A percentile compares a stretch with the other conserved stretches of the same genome.
Conservation (phyloP, 768 basidiomycete species). For the Boletus tylopilopsis region DNA sequence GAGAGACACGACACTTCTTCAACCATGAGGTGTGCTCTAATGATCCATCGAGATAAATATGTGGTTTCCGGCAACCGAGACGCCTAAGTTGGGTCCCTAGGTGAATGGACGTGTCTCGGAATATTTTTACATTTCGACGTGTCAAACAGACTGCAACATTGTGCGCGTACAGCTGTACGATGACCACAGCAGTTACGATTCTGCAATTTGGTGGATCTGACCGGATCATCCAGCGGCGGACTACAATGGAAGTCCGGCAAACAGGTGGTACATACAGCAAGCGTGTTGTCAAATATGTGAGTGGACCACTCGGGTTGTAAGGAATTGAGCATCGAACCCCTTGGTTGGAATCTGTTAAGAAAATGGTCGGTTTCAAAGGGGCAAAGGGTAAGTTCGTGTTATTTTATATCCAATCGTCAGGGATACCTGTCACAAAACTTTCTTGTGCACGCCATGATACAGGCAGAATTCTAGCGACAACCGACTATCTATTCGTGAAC, state of each 20-base stretch:
- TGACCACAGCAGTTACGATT: background rate
- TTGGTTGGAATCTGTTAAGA: background rate
- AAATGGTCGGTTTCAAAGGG: background rate
- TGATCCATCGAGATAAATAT: no score
- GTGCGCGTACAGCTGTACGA: no score
- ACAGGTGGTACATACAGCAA: background rate
- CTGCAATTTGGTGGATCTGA: background rate
- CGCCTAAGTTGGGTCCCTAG: conserved; percentile 1
- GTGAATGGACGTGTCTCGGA: conserved; percentile 5
- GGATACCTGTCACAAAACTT: background rate
- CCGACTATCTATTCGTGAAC: no score
- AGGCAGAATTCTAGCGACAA: background rate
- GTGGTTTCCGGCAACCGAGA: background rate
- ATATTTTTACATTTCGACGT: conserved; percentile 5
- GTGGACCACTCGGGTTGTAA: background rate
- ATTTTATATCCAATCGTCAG: background rate
- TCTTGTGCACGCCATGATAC: background rate
- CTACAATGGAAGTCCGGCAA: background rate
- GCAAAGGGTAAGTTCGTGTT: conserved; percentile 1
- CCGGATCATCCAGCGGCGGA: background rate
- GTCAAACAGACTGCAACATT: no score
- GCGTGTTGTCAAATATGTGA: no score
- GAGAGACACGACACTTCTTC: no score
- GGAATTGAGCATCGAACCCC: no score
- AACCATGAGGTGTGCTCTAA: no score